Base-by-base conservation (phyloP, 2,329 filamentous ascomycete genomes). In the Hypoxylon sp. region DNA sequence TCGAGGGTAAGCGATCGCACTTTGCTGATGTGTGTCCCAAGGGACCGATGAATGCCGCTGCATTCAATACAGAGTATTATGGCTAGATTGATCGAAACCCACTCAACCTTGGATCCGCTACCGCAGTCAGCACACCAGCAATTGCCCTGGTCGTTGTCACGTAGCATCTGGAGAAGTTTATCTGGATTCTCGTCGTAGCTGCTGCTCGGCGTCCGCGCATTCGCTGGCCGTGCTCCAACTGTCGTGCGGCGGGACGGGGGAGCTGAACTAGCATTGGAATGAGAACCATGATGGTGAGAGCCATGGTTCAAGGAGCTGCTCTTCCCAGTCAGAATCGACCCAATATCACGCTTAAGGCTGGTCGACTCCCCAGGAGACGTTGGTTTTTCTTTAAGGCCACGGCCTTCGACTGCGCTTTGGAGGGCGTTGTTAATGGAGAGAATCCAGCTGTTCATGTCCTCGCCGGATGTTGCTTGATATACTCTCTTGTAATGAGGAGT, bases 361-460 rank as follows among this genome's bases (percentile, higher is more conserved):
- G 81, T 77, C 54, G 86, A 79, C 40, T 88, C 85, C 44, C 78
- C 79, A 1, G 79, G 72, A 16, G 80, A 78, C 11, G 78, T 72
- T 40, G 82, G 83, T 69, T 83, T 84, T 54, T 85, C 86, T 68
- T 80, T 85, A 68, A 83, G 85, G 28, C 88, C 87, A 67, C 90
- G 89, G 44, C 92, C 91, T 79, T 99, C 96, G 51, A 99, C 93
- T 14, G 96, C 96, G 76, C 93, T 97, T 76, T 99, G 96, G 38
- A 98, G 82, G 8, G 96, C 96, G 75, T 98, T 99, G 79, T 99
- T 99, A 81, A 99, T 96, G 18, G 96, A 91, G 20, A 87, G 85
- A 72, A 99, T 99, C 96, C 96, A 99, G 71, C 89, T 95, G 75
- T 91, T 93, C 93, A 99, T 97, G 73, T 99, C 96, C 38, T 99